Evolutionary conservation across 768 basidiomycete species (phyloP).

Genomic region (Amanita molliuscula): DNA sequence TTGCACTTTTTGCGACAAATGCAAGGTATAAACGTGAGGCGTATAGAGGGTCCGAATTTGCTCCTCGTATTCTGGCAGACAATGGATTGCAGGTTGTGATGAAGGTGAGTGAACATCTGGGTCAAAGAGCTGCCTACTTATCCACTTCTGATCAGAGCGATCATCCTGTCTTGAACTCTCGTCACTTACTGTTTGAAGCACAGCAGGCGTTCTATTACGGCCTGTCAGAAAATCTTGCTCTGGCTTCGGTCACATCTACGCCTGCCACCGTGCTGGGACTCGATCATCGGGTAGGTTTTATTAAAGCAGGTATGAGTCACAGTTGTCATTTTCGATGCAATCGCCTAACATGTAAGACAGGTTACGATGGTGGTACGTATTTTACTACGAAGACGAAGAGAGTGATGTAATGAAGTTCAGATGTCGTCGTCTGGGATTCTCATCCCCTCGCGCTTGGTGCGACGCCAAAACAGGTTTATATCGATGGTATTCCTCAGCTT

Average conservation of each 20-base stretch:
- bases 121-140: background rate
- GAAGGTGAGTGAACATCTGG: slow-evolving; percentile 36
- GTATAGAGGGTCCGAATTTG: slow-evolving; percentile 71
- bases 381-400: background rate
- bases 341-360: slow-evolving; percentile 16
- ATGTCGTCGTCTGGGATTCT: slow-evolving; percentile 67
- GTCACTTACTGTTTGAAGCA: slow-evolving; percentile 68
- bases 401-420: slow-evolving; percentile 16
- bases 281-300: slow-evolving; percentile 65
- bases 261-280: slow-evolving; percentile 64
- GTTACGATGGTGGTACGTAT: slow-evolving; percentile 55
- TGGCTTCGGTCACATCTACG: slow-evolving; percentile 61
- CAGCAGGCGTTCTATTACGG: slow-evolving; percentile 73
- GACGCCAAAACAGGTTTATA: slow-evolving; percentile 72
- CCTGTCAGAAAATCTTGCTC: slow-evolving; percentile 49
- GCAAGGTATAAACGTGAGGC: slow-evolving; percentile 65
- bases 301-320: slow-evolving; percentile 36
- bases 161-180: slow-evolving; percentile 51
- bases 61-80: slow-evolving; percentile 58
- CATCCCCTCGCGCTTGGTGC: slow-evolving; percentile 74
- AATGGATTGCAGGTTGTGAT: slow-evolving; percentile 62
- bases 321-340: background rate
- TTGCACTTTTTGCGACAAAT: slow-evolving; percentile 62
- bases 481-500: slow-evolving; percentile 76
- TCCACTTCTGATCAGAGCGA: slow-evolving; percentile 35